A percentile compares a stretch with the other conserved stretches of the same genome.
Conservation (phyloP, 2,329 filamentous ascomycete species). For the Parascedosporium putredinis region DNA sequence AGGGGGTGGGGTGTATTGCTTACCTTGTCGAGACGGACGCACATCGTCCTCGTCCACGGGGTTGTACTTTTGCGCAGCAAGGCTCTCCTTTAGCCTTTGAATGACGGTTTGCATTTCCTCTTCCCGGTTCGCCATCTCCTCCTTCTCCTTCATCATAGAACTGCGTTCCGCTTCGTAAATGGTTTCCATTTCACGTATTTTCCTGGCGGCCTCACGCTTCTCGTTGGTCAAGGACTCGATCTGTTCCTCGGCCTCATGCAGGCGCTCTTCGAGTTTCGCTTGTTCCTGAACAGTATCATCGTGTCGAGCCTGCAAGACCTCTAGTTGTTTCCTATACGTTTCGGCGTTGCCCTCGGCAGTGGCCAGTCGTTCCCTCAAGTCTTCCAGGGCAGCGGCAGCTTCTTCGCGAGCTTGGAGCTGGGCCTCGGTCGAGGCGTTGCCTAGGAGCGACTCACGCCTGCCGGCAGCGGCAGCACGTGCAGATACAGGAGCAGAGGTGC, state of each 20-base stretch:
- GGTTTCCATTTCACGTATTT: constrained; percentile 82
- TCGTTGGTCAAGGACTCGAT: constrained; percentile 74
- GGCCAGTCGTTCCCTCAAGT: constrained; percentile 71
- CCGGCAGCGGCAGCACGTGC: constrained; percentile 62
- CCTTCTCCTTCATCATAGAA: constrained; percentile 82
- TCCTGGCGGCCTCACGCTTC: constrained; percentile 70
- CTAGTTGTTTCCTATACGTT: constrained; percentile 71
- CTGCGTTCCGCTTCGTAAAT: constrained; percentile 87
- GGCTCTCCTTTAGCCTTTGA: constrained; percentile 79
- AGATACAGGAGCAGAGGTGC: constrained; percentile 56
- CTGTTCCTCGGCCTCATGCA: constrained; percentile 78
- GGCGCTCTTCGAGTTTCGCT: constrained; percentile 72
- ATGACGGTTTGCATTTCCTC: constrained; percentile 88
- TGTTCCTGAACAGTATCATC: constrained; percentile 81
- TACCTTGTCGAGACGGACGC: constrained; percentile 48
- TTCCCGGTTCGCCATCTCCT: constrained; percentile 72
- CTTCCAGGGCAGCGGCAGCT: constrained; percentile 67
- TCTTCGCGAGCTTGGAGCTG: constrained; percentile 72
- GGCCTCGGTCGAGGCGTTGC: constrained; percentile 29
- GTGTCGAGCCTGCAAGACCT: constrained; percentile 73
- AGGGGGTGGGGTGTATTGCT: constrained; percentile 17
- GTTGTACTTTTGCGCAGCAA: constrained; percentile 60
- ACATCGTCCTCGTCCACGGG: constrained; percentile 48
- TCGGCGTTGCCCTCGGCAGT: constrained; percentile 71
- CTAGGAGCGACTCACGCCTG: constrained; percentile 40